A percentile compares a stretch with the other conserved stretches of the same genome.
Conservation (phyloP, 129 eudicot genomes). For the Erigeron canadensis region DNA sequence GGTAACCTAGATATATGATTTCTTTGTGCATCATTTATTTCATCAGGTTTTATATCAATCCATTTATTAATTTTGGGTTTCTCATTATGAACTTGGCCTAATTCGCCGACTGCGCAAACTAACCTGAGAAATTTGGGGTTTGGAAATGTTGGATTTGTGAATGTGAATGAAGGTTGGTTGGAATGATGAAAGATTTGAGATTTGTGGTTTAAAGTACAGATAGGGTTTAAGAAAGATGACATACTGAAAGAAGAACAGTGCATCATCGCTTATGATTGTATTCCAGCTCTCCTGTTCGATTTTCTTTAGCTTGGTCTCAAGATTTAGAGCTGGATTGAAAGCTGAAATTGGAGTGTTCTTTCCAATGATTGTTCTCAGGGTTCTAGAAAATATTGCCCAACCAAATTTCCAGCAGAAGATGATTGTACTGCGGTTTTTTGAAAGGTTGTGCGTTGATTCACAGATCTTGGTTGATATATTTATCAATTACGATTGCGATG, state of each 20-base stretch:
- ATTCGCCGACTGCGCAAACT: constrained; percentile 24
- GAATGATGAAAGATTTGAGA: constrained; percentile 2
- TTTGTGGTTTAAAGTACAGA: constrained; percentile 17
- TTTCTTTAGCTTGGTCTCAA: constrained; percentile 90
- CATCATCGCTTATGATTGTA: constrained; percentile 91
- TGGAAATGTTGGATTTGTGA: constrained; percentile 11
- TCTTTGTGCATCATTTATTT: constrained; percentile 61
- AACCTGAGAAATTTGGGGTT: background rate
- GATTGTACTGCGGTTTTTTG: constrained; percentile 90
- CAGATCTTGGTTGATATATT: constrained; percentile 98
- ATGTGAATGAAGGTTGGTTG: constrained; percentile 18
- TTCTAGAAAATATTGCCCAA: constrained; percentile 89
- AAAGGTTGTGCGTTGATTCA: constrained; percentile 89
- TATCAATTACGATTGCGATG: constrained; percentile 96
- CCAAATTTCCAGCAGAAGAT: constrained; percentile 98
- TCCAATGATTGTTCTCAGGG: constrained; percentile 98
- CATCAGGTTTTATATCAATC: constrained; percentile 41
- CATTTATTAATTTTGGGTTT: constrained; percentile 42
- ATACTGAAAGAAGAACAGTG: constrained; percentile 44
- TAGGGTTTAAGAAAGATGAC: constrained; percentile 21
- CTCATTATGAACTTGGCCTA: constrained; percentile 34
- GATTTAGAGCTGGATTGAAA: constrained; percentile 98
- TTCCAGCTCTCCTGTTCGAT: constrained; percentile 99
- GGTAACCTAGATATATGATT: constrained; percentile 63
- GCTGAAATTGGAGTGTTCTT: constrained; percentile 99